phyloP scores from a whole-genome alignment of 78 protist species.

The Dictyostelium purpureum region DNA sequence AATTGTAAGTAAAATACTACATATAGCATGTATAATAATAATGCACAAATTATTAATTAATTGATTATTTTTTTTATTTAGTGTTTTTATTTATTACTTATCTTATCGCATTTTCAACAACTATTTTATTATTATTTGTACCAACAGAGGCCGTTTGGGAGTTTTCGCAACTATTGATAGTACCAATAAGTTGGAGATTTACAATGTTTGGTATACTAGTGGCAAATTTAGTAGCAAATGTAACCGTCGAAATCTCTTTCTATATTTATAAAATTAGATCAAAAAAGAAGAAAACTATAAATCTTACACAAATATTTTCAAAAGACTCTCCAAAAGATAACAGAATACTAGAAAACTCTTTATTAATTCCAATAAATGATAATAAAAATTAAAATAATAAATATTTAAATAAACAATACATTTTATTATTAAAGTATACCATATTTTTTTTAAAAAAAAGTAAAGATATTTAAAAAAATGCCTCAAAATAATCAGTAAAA shows the following conservation, averaged over 20 bases:
- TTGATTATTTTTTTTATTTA: not conserved
- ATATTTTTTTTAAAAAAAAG: too few relatives aligned
- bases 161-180: not conserved
- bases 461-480: too few relatives aligned
- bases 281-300: slow-evolving; percentile 32
- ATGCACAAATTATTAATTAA: not conserved
- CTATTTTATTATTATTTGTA: not conserved
- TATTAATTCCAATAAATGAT: slow-evolving; percentile 15
- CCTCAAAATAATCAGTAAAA: too few relatives aligned
- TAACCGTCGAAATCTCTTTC: slow-evolving; percentile 28
- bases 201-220: slow-evolving; percentile 22
- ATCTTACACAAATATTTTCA: slow-evolving; percentile 9
- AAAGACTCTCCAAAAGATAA: slow-evolving; percentile 33
- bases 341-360: slow-evolving; percentile 25
- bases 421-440: too few relatives aligned
- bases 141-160: slow-evolving; percentile 20
- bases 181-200: slow-evolving; percentile 43
- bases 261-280: not conserved
- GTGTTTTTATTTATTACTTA: slow-evolving; percentile 1
- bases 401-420: too few relatives aligned
- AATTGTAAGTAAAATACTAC: slow-evolving; percentile 10
- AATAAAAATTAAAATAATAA: not conserved
- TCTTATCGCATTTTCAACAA: slow-evolving; percentile 5
- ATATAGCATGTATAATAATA: not conserved
- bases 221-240: slow-evolving; percentile 22